These are phyloP conservation scores for Trichocomaceae sp. DNA, from an alignment of 2,329 filamentous ascomycete species.

Conservation along the genomic window DNA sequence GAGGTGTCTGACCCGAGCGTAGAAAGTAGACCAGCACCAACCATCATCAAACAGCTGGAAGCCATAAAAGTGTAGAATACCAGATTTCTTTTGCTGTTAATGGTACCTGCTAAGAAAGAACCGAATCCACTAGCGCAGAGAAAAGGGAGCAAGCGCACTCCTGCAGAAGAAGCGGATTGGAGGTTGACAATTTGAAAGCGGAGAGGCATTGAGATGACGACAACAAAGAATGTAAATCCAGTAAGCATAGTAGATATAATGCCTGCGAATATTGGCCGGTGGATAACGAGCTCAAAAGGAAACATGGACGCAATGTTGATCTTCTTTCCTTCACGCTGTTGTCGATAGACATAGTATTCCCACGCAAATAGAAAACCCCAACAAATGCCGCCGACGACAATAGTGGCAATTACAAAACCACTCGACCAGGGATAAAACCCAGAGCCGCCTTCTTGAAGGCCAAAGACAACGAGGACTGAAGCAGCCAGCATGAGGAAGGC, in stretches of 20 bases:
- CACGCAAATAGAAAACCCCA: not conserved
- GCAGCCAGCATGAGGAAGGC: not conserved
- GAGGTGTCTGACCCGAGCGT: not conserved
- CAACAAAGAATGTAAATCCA: not conserved
- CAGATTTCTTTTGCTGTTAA: not conserved
- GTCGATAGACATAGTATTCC: conserved; percentile 2
- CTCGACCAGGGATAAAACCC: conserved; percentile 1
- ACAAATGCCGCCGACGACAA: not conserved
- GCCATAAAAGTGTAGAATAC: not conserved
- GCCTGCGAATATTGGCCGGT: conserved; percentile 1
- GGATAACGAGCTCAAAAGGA: conserved; percentile 4
- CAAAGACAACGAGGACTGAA: conserved; percentile 2
- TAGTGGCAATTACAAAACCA: not conserved
- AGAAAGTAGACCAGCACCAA: not conserved
- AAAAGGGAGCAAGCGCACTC: not conserved
- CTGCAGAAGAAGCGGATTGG: not conserved
- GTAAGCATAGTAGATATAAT: conserved; percentile 1
- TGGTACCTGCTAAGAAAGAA: not conserved
- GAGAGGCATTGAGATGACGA: not conserved
- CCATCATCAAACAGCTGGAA: not conserved
- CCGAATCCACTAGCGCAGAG: not conserved
- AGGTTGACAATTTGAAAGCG: conserved; percentile 6
- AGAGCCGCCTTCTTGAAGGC: not conserved
- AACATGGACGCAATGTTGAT: not conserved
- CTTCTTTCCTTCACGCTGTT: not conserved